Evolutionary conservation across 2,329 filamentous ascomycete genomes (phyloP).

Genomic region (Fusarium continuum): DNA sequence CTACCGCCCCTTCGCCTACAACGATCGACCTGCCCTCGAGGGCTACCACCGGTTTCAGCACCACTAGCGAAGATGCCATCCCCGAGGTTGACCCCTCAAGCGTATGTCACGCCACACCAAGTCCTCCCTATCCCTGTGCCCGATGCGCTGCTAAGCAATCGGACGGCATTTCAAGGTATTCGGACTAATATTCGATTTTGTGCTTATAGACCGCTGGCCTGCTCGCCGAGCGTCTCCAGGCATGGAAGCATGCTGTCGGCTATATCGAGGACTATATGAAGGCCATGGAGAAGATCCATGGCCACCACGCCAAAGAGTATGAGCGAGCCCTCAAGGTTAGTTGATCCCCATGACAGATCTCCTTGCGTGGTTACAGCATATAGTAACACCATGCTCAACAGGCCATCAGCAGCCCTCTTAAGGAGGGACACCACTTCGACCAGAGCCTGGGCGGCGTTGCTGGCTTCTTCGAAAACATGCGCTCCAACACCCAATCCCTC

Average conservation of each 20-base stretch:
- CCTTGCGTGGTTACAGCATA: neutral
- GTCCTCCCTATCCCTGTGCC: neutral
- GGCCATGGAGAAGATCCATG: conserved; percentile 86
- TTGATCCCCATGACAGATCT: neutral
- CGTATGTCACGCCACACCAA: conserved; percentile 57
- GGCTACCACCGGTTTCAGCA: conserved; percentile 57
- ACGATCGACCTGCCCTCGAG: conserved; percentile 54
- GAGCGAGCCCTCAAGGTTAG: conserved; percentile 87
- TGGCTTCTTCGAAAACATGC: conserved; percentile 93
- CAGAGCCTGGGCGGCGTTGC: conserved; percentile 87
- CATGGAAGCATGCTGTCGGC: conserved; percentile 94
- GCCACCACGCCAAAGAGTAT: conserved; percentile 89
- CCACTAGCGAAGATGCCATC: conserved; percentile 65
- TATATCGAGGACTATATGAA: conserved; percentile 91
- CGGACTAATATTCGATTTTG: conserved; percentile 16
- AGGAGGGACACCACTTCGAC: conserved; percentile 92
- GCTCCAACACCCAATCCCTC: conserved; percentile 89
- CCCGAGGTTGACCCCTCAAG: conserved; percentile 67
- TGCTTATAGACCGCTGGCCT: conserved; percentile 76
- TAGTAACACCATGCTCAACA: conserved; percentile 46
- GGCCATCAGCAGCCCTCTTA: conserved; percentile 86
- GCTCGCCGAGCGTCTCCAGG: conserved; percentile 85
- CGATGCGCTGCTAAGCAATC: neutral
- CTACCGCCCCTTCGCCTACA: conserved; percentile 45
- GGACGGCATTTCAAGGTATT: neutral